Conservation (phyloP, 2,329 filamentous ascomycete genomes). For the Aspergillus versicolor region DNA sequence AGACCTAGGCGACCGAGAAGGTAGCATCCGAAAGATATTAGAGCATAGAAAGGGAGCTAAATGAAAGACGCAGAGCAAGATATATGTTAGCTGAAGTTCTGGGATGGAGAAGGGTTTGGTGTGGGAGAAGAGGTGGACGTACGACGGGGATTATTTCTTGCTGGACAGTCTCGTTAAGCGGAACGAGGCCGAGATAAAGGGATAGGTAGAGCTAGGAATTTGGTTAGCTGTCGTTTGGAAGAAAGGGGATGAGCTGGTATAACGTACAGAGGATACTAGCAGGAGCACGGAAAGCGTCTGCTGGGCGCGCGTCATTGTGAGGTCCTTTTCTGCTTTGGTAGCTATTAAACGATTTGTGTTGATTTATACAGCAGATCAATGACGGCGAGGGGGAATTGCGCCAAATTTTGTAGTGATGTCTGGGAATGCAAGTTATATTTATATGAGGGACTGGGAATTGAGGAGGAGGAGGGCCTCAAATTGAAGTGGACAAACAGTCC, state of each 20-base stretch:
- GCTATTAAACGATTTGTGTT: background rate
- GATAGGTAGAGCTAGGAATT: constrained; percentile 75
- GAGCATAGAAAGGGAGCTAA: constrained; percentile 87
- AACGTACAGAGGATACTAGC: constrained; percentile 78
- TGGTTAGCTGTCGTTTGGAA: constrained; percentile 11
- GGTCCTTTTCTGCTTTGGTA: background rate
- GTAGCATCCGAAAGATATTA: constrained; percentile 88
- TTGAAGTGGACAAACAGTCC: constrained; percentile 1
- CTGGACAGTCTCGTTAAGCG: constrained; percentile 74
- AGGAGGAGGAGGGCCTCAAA: background rate
- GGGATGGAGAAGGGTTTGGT: background rate
- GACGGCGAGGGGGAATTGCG: background rate
- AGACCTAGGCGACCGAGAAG: constrained; percentile 88
- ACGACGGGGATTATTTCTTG: constrained; percentile 86
- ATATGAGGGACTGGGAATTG: constrained; percentile 5
- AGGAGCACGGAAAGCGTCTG: constrained; percentile 88
- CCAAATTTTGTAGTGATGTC: background rate
- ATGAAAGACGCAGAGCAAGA: background rate
- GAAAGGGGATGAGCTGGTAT: background rate
- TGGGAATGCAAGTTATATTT: background rate
- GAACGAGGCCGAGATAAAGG: constrained; percentile 78
- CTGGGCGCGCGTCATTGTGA: constrained; percentile 86
- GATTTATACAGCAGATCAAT: background rate
- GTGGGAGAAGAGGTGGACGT: constrained; percentile 41
- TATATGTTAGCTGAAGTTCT: constrained; percentile 4